Conservation (phyloP, 169 alveolate species). For the Condylostoma magnum region DNA sequence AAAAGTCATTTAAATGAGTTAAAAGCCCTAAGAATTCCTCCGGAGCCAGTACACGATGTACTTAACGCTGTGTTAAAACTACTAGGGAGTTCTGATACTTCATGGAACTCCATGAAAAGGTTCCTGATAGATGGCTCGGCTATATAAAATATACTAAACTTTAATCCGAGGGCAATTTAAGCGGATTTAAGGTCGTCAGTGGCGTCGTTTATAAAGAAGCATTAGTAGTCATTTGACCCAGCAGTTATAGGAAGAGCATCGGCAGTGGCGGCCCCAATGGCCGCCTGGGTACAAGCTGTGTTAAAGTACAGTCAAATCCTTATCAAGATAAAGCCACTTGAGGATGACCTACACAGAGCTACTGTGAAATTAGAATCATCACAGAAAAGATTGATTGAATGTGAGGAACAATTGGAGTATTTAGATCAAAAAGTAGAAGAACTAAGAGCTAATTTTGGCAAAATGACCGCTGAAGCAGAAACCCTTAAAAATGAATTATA, state of each 20-base stretch:
- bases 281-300: conserved; percentile 89
- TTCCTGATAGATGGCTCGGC: conserved; percentile 71
- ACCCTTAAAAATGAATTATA: conserved; percentile 79
- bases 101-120: conserved; percentile 82
- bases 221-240: conserved; percentile 78
- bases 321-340: conserved; percentile 84
- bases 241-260: conserved; percentile 81
- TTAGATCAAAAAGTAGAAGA: conserved; percentile 75
- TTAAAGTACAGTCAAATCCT: conserved; percentile 82
- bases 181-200: conserved; percentile 78
- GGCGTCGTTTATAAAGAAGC: conserved; percentile 65
- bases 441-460: conserved; percentile 71
- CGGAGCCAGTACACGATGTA: conserved; percentile 90
- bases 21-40: conserved; percentile 87
- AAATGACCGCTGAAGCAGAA: conserved; percentile 86
- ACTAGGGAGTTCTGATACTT: conserved; percentile 79
- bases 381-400: conserved; percentile 73
- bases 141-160: conserved; percentile 75
- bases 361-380: conserved; percentile 58
- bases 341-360: conserved; percentile 66
- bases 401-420: conserved; percentile 67
- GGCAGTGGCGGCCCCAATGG: conserved; percentile 90
- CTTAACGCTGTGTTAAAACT: conserved; percentile 86
- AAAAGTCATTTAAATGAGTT: conserved; percentile 86
- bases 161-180: conserved; percentile 82